A percentile compares a stretch with the other conserved stretches of the same genome.
Conservation (phyloP, 352 stramenopile species). For the Globisporangium acanthophoron region DNA sequence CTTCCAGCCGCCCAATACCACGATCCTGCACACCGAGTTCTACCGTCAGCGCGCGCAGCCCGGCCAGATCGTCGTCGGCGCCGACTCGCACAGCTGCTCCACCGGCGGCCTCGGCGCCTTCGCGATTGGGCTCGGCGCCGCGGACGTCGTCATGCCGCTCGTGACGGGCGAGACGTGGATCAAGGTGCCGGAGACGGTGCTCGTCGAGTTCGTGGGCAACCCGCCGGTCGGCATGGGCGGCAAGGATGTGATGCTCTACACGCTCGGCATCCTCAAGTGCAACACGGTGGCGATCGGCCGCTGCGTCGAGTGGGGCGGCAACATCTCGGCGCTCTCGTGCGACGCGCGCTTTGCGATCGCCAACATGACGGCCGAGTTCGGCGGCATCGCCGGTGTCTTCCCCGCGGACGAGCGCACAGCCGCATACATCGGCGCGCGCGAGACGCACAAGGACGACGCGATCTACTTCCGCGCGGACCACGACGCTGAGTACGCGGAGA, state of each 20-base stretch:
- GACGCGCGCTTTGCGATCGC: constrained; percentile 82
- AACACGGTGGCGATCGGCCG: constrained; percentile 79
- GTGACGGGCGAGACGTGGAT: constrained; percentile 87
- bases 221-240: constrained; percentile 70
- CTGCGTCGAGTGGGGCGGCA: constrained; percentile 73
- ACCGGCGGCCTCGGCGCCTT: constrained; percentile 75
- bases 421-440: constrained; percentile 55
- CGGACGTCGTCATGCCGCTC: constrained; percentile 80
- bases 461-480: constrained; percentile 79
- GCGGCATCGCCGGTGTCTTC: constrained; percentile 81
- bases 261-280: constrained; percentile 78
- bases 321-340: constrained; percentile 79
- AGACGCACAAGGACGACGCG: constrained; percentile 70
- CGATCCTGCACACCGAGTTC: constrained; percentile 86
- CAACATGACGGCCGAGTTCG: constrained; percentile 87
- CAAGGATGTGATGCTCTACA: constrained; percentile 88
- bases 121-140: constrained; percentile 70
- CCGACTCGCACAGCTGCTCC: constrained; percentile 76
- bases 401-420: constrained; percentile 63
- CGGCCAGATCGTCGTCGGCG: constrained; percentile 78
- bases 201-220: constrained; percentile 72
- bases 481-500: constrained; percentile 67
- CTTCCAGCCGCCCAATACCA: constrained; percentile 83
- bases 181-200: constrained; percentile 83
- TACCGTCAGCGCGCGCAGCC: constrained; percentile 80